A percentile compares a stretch with the other conserved stretches of the same genome.
These are phyloP conservation scores for Phaseolus coccineus DNA, from an alignment of 331 rosid species.

Conservation along the genomic window DNA sequence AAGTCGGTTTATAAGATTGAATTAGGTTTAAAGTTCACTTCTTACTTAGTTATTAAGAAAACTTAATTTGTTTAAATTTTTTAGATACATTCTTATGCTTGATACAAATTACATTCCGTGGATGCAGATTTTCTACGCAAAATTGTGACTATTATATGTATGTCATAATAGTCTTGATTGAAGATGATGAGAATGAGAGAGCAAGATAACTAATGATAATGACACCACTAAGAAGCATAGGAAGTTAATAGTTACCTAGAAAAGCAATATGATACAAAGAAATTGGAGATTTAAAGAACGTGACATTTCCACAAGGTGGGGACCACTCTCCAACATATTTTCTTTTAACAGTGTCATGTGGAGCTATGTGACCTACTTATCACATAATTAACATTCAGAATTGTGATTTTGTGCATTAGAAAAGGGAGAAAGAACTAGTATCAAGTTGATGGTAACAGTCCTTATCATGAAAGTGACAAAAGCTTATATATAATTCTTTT, in stretches of 20 bases:
- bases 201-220: slow-evolving; percentile 51
- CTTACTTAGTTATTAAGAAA: background rate
- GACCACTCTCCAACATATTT: slow-evolving; percentile 43
- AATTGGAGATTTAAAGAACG: slow-evolving; percentile 38
- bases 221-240: slow-evolving; percentile 50
- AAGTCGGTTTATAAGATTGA: no score
- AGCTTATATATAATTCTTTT: background rate
- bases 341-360: slow-evolving; percentile 32
- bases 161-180: slow-evolving; percentile 44
- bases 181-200: slow-evolving; percentile 48
- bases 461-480: slow-evolving; percentile 48
- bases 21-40: no score
- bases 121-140: slow-evolving; percentile 11
- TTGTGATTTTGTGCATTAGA: slow-evolving; percentile 28
- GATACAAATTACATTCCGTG: background rate
- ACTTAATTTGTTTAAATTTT: background rate
- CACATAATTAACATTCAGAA: slow-evolving; percentile 41
- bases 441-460: slow-evolving; percentile 41
- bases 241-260: slow-evolving; percentile 51
- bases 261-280: slow-evolving; percentile 42
- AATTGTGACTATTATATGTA: slow-evolving; percentile 1
- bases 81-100: background rate
- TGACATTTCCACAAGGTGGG: slow-evolving; percentile 41
- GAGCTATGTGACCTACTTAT: slow-evolving; percentile 42
- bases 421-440: slow-evolving; percentile 13